Evolutionary conservation across 2,329 filamentous ascomycete genomes (phyloP), one percentile per base, ranked within the genome.

Genomic region (Sporothrix dimorphospora): DNA sequence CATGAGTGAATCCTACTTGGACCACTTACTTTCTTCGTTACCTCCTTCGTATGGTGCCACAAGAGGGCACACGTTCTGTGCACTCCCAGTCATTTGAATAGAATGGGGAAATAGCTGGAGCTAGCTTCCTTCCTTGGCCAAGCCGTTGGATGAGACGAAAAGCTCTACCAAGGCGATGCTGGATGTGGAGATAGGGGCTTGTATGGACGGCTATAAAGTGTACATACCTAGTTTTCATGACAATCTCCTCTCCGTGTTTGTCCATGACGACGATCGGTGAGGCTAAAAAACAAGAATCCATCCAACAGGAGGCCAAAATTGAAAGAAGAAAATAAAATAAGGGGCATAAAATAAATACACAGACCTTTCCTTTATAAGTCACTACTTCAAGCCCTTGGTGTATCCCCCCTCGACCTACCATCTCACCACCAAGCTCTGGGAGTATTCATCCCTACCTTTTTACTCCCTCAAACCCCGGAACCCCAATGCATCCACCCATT

Each of bases 401-500:
- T 24, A n/a, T 24, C 4, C 4, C 49, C 21, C 19, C 45, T 47
- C 12, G 4, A 27, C 14, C n/a, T 21, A 53, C 49, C 49, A 53
- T 53, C 1, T 42, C 11, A 42, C 21, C 34, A 42, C 5, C 34
- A 21, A 21, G 1, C 1, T 34, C 14, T 34, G 14, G 27, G 14
- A 34, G 53, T 14, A 7, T 19, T 34, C 30, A 9, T 42, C 2
- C 34, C 24, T 21, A 6, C 47, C 65, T 38, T 38, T 19, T 42
- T 8, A 42, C 34, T 57, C 19, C 19, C 19, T 14, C 6, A 27
- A 45, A 34, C 49, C 24, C 38, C 24, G 30, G 49, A 38, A 30
- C 42, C 14, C 30, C 70, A 14, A 75, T 75, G 74, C 59, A 71
- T 69, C 71, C 73, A 0, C 73, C 74, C 1, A 49, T 55, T 38